phyloP scores from a whole-genome alignment of 192 early-diverging fungal genomes.

The Thamnidium elegans region DNA sequence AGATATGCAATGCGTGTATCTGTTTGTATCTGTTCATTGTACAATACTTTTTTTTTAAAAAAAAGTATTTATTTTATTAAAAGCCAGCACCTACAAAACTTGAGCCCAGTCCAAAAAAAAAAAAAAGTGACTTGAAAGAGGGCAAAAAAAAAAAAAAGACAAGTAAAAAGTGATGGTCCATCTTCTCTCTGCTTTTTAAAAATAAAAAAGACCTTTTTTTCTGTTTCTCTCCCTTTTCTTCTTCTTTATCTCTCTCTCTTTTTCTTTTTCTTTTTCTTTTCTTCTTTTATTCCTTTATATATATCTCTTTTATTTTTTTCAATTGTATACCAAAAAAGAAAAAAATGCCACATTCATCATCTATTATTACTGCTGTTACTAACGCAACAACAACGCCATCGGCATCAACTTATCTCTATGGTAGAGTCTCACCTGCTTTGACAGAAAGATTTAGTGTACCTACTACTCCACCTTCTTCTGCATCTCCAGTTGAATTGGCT shows the following conservation, averaged over 20 bases:
- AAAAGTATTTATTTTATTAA: not conserved
- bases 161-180: not conserved
- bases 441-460: slow-evolving; percentile 4
- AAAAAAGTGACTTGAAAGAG: slow-evolving; percentile 1
- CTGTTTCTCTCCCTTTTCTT: slow-evolving; percentile 9
- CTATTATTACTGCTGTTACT: slow-evolving; percentile 1
- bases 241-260: slow-evolving; percentile 8
- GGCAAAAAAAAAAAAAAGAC: not conserved
- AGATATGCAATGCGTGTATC: slow-evolving; percentile 12
- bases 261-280: not conserved
- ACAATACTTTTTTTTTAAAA: too few species aligned
- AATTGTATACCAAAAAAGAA: not conserved
- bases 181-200: too few species aligned
- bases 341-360: slow-evolving; percentile 14
- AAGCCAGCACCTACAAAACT: slow-evolving; percentile 7
- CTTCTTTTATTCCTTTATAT: not conserved
- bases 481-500: slow-evolving; percentile 13
- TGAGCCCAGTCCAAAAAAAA: slow-evolving; percentile 25
- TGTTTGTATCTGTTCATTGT: slow-evolving; percentile 2
- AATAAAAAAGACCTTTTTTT: not conserved
- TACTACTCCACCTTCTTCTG: slow-evolving; percentile 14
- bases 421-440: not conserved
- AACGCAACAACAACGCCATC: slow-evolving; percentile 9
- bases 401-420: not conserved
- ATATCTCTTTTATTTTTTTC: not conserved